These are phyloP conservation scores for Sporothrix pseudoabietina DNA, from an alignment of 2,329 filamentous ascomycete species.

Conservation along the genomic window DNA sequence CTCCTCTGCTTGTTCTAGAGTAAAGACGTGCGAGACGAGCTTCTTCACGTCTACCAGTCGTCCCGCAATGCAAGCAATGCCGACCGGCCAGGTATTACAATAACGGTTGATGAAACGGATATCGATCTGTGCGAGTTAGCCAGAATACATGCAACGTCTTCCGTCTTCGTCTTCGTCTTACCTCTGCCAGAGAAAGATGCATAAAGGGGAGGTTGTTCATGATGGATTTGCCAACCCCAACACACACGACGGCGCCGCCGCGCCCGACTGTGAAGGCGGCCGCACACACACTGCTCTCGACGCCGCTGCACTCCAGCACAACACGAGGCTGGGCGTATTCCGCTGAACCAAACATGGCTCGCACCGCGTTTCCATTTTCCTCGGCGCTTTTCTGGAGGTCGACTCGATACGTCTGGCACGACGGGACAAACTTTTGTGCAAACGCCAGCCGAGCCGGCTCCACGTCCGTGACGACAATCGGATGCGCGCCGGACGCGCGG, in stretches of 20 bases:
- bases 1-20: background rate
- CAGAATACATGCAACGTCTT: background rate
- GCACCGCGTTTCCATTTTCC: background rate
- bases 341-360: background rate
- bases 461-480: background rate
- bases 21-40: background rate
- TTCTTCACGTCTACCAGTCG: background rate
- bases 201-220: conserved; percentile 59
- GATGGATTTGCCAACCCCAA: conserved; percentile 62
- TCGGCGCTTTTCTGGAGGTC: background rate
- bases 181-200: background rate
- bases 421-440: background rate
- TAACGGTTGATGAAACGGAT: conserved; percentile 73
- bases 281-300: conserved; percentile 64
- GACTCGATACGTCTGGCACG: background rate
- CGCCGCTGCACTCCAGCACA: conserved; percentile 66
- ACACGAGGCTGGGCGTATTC: conserved; percentile 50
- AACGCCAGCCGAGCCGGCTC: background rate
- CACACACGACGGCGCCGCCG: conserved; percentile 63
- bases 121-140: conserved; percentile 42
- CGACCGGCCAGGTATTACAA: conserved; percentile 68
- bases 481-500: background rate
- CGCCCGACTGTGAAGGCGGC: conserved; percentile 59
- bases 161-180: background rate
- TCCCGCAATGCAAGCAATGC: conserved; percentile 61